Conservation (phyloP, 331 rosid species). For the Quercus lobata region DNA sequence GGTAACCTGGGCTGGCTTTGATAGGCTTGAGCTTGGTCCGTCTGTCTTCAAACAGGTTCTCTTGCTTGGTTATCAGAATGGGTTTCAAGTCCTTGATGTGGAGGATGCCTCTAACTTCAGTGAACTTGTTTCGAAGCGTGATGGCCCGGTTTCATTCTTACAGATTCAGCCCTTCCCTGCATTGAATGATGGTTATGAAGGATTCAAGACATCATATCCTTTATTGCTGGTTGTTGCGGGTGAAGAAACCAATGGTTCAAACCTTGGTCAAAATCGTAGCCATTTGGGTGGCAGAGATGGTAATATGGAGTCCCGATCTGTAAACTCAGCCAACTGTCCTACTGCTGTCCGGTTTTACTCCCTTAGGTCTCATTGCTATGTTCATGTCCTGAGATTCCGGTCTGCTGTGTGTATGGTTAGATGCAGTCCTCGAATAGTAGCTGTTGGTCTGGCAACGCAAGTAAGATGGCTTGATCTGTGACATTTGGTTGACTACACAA, state of each 20-base stretch:
- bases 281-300: conserved; percentile 42
- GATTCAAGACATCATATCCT: conserved; percentile 60
- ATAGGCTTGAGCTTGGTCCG: conserved; percentile 61
- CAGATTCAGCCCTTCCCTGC: conserved; percentile 86
- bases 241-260: conserved; percentile 34
- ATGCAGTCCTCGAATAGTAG: conserved; percentile 81
- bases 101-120: conserved; percentile 74
- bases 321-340: conserved; percentile 45
- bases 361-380: conserved; percentile 66
- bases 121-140: conserved; percentile 83
- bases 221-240: conserved; percentile 78
- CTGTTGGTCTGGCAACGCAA: conserved; percentile 87
- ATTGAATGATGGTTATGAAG: conserved; percentile 46
- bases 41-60: conserved; percentile 48
- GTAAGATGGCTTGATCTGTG: conserved; percentile 24
- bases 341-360: conserved; percentile 91
- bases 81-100: conserved; percentile 88
- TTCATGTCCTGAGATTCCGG: conserved; percentile 80
- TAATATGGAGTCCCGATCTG: conserved; percentile 39
- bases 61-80: conserved; percentile 81
- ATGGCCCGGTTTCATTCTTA: conserved; percentile 72
- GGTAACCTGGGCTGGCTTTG: conserved; percentile 97
- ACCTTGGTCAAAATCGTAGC: conserved; percentile 26
- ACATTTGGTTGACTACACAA: neutral
- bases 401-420: conserved; percentile 83